A percentile compares a stretch with the other conserved stretches of the same genome.
phyloP scores from a whole-genome alignment of 2,329 filamentous ascomycete species.

The Pseudogymnoascus sp. region DNA sequence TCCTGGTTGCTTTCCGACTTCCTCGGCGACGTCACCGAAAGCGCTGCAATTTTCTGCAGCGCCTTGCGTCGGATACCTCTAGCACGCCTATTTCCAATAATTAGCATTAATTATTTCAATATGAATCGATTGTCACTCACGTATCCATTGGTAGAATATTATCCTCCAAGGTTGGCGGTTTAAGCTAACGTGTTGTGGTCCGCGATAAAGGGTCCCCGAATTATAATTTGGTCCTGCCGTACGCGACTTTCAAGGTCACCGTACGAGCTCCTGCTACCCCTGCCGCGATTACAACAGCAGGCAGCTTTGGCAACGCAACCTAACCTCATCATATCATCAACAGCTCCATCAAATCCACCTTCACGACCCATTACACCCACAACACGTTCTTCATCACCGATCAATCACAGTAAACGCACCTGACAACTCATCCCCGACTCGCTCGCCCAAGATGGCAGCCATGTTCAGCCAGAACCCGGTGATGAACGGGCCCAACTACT shows the following conservation, averaged over 20 bases:
- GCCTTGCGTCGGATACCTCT: slow-evolving; percentile 55
- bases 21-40: slow-evolving; percentile 49
- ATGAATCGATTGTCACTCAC: slow-evolving; percentile 30
- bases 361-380: slow-evolving; percentile 5
- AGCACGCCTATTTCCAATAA: slow-evolving; percentile 26
- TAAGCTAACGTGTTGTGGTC: not conserved
- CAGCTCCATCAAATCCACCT: not conserved
- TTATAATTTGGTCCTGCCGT: not conserved
- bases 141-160: slow-evolving; percentile 20
- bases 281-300: slow-evolving; percentile 5
- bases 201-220: slow-evolving; percentile 6
- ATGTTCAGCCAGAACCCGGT: slow-evolving; percentile 66
- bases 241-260: slow-evolving; percentile 4
- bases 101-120: slow-evolving; percentile 3
- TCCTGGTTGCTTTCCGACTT: slow-evolving; percentile 55
- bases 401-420: not conserved
- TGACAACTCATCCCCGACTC: not conserved
- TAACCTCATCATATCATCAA: slow-evolving; percentile 12
- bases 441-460: slow-evolving; percentile 45
- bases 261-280: slow-evolving; percentile 1
- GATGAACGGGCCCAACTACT: slow-evolving; percentile 64
- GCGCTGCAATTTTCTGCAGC: slow-evolving; percentile 57
- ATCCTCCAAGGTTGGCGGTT: slow-evolving; percentile 10
- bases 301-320: slow-evolving; percentile 6
- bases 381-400: slow-evolving; percentile 11